phyloP scores from a whole-genome alignment of 441 rosid species.

The Euphorbia corollata region DNA sequence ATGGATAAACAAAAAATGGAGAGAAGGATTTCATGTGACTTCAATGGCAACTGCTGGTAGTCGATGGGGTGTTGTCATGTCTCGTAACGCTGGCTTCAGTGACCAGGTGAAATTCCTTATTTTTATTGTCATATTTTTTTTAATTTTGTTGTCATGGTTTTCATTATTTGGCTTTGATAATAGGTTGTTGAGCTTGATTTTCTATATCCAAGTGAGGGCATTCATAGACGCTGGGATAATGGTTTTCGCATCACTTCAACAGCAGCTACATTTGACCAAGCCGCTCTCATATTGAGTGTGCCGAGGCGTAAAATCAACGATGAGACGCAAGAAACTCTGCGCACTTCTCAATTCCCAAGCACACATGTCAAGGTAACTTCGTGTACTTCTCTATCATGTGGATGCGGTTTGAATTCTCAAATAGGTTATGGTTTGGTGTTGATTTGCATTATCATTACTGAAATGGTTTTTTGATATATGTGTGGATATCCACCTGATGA shows the following conservation, averaged over 20 bases:
- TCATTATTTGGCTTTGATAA: constrained; percentile 13
- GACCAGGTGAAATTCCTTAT: constrained; percentile 59
- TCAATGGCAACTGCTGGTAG: constrained; percentile 99
- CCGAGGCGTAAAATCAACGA: constrained; percentile 84
- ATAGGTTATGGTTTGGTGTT: background rate
- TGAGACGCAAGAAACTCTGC: constrained; percentile 93
- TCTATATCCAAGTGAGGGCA: constrained; percentile 97
- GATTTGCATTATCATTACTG: background rate
- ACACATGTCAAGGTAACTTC: constrained; percentile 78
- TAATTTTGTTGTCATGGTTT: background rate
- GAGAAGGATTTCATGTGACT: constrained; percentile 95
- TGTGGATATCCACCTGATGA: background rate
- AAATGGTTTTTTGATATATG: background rate
- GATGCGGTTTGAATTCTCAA: background rate
- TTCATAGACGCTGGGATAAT: constrained; percentile 91
- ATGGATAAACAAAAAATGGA: constrained; percentile 99
- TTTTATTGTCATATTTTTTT: too few species aligned
- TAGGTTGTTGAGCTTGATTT: constrained; percentile 98
- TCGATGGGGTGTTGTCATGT: constrained; percentile 99
- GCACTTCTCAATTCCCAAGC: constrained; percentile 96
- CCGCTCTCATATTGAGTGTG: constrained; percentile 87
- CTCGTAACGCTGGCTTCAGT: constrained; percentile 98
- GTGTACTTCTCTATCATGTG: background rate
- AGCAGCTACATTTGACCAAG: constrained; percentile 89
- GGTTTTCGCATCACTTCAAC: constrained; percentile 90